A percentile compares a stretch with the other conserved stretches of the same genome.
Evolutionary conservation across 306 rosid species (phyloP).

Genomic region (Senna tora): DNA sequence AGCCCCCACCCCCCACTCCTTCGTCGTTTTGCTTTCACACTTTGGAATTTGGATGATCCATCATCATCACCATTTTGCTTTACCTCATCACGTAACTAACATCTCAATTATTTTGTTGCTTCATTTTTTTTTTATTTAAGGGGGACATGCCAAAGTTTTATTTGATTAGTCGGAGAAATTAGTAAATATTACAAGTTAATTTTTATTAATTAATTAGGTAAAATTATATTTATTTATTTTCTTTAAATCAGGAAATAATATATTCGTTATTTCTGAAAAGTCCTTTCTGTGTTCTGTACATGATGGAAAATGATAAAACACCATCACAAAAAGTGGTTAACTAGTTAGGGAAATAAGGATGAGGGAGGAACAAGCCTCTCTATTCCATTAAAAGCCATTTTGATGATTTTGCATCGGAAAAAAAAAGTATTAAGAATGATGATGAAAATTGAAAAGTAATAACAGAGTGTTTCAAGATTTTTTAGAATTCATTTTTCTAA

Average conservation of each 20-base stretch:
- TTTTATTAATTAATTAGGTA: no score
- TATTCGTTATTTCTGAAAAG: background rate
- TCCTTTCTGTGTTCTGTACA: background rate
- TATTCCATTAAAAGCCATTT: background rate
- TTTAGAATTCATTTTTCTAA: no score
- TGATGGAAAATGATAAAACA: conserved; percentile 3
- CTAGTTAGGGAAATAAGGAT: background rate
- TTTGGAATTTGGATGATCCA: no score
- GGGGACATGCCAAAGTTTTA: no score
- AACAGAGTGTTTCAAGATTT: background rate
- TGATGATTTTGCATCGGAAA: background rate
- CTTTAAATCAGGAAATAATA: background rate
- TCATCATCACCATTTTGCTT: background rate
- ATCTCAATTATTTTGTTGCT: background rate
- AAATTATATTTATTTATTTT: no score
- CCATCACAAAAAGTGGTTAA: background rate
- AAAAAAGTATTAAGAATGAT: no score
- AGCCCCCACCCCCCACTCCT: conserved; percentile 17
- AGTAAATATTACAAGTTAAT: no score
- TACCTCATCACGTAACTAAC: background rate
- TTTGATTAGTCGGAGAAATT: no score
- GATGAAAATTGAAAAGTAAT: no score
- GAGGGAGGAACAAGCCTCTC: background rate
- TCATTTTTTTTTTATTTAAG: no score
- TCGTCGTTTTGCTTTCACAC: conserved; percentile 29